phyloP scores from a whole-genome alignment of 2,329 filamentous ascomycete species.

The Ceratocystis harringtonii region DNA sequence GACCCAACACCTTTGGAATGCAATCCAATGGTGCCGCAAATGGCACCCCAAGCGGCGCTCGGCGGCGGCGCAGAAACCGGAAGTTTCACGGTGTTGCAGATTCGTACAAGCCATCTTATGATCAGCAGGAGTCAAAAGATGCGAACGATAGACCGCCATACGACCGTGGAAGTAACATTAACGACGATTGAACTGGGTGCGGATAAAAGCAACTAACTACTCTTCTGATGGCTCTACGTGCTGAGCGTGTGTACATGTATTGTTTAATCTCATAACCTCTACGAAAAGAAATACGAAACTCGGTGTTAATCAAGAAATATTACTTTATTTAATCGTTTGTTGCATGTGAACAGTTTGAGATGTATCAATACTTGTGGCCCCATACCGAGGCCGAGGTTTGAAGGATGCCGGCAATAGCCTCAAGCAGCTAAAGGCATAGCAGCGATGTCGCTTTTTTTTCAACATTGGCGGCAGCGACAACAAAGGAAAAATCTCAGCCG shows the following conservation, averaged over 20 bases:
- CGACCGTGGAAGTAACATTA: neutral
- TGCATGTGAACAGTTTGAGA: neutral
- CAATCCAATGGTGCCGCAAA: neutral
- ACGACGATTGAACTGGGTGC: neutral
- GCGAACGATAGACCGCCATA: neutral
- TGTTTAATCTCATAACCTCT: neutral
- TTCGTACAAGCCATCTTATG: conserved; percentile 14
- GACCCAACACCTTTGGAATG: neutral
- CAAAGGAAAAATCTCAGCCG: neutral
- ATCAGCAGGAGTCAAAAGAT: neutral
- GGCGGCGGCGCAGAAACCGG: conserved; percentile 2
- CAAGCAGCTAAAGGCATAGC: neutral
- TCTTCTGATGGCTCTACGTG: neutral
- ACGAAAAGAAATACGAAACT: neutral
- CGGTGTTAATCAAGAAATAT: neutral
- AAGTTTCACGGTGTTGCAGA: conserved; percentile 11
- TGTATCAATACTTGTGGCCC: conserved; percentile 12
- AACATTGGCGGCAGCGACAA: conserved; percentile 14
- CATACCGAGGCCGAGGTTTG: conserved; percentile 7
- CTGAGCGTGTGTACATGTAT: neutral
- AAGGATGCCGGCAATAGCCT: conserved; percentile 13
- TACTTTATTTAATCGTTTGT: neutral
- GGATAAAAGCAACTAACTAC: neutral
- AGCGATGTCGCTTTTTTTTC: conserved; percentile 17
- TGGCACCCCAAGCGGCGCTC: neutral